phyloP scores from a whole-genome alignment of 1,139 yeast species.

The Geotrichum restrictum region DNA sequence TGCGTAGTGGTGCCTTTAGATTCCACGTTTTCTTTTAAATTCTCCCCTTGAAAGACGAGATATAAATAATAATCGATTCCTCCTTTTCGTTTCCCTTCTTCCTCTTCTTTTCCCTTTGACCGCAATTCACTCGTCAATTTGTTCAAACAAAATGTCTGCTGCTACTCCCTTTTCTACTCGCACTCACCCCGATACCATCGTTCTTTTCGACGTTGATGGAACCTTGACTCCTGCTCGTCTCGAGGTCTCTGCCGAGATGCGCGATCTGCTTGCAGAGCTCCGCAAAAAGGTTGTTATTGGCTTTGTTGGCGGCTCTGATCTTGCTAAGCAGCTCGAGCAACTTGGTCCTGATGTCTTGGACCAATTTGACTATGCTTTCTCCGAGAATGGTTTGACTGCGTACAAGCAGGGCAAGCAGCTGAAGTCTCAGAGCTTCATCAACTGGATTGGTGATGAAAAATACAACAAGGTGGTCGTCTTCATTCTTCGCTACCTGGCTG shows the following conservation, averaged over 20 bases:
- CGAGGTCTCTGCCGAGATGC: constrained; percentile 73
- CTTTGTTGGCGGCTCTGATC: constrained; percentile 96
- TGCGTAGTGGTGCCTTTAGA: not conserved
- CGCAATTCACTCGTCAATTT: not conserved
- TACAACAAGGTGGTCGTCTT: constrained; percentile 85
- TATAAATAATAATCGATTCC: not conserved
- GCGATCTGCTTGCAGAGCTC: constrained; percentile 60
- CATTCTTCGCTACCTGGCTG: constrained; percentile 77
- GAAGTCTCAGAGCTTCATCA: constrained; percentile 88
- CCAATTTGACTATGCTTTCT: constrained; percentile 91
- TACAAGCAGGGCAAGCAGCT: constrained; percentile 83
- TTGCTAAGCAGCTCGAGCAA: constrained; percentile 92
- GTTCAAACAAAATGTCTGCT: constrained; percentile 20
- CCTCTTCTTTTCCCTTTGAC: constrained; percentile 9
- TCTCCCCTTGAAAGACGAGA: not conserved
- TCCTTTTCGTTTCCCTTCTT: not conserved
- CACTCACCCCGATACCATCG: constrained; percentile 44
- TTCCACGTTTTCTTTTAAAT: constrained; percentile 18
- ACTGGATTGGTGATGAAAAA: constrained; percentile 93
- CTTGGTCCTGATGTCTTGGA: constrained; percentile 68
- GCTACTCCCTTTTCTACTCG: constrained; percentile 37
- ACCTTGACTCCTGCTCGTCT: constrained; percentile 97
- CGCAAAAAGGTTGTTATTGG: constrained; percentile 93
- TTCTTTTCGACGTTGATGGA: constrained; percentile 96
- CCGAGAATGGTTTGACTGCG: constrained; percentile 97